Percentiles rank a stretch among this genome's conserved stretches.
These are phyloP conservation scores for Halophytophthora batemanensis DNA, from an alignment of 352 stramenopile genomes.

Conservation along the genomic window DNA sequence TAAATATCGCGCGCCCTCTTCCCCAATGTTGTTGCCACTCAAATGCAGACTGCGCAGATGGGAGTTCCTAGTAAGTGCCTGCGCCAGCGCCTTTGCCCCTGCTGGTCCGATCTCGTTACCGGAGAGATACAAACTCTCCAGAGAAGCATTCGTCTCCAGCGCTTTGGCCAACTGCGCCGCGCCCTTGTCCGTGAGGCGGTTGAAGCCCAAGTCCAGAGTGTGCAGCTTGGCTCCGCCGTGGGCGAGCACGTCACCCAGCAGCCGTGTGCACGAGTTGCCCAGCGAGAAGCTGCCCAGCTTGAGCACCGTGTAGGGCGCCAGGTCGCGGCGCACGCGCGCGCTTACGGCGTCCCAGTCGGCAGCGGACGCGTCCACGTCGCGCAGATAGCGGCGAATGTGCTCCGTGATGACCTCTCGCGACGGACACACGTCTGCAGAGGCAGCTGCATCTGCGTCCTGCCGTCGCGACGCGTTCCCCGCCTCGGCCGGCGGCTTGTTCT, in stretches of 20 bases:
- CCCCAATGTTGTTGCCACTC: constrained; percentile 82
- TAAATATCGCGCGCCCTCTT: constrained; percentile 56
- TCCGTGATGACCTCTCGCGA: constrained; percentile 64
- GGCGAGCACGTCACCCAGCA: constrained; percentile 56
- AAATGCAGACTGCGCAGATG: constrained; percentile 67
- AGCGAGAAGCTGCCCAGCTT: constrained; percentile 82
- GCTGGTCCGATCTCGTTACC: constrained; percentile 76
- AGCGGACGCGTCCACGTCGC: constrained; percentile 29
- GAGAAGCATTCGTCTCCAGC: constrained; percentile 55
- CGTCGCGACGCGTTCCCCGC: constrained; percentile 1
- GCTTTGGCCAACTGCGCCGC: constrained; percentile 51
- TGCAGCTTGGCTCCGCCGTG: constrained; percentile 34
- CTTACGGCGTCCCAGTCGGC: constrained; percentile 34
- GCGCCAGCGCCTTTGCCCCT: constrained; percentile 43
- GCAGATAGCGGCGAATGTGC: constrained; percentile 53
- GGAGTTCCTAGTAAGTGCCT: constrained; percentile 51
- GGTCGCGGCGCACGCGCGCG: constrained; percentile 48
- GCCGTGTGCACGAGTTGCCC: constrained; percentile 53
- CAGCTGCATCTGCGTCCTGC: constrained; percentile 5
- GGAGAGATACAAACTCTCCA: constrained; percentile 75
- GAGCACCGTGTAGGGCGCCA: constrained; percentile 58
- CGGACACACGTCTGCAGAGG: constrained; percentile 27
- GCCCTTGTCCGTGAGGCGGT: constrained; percentile 72
- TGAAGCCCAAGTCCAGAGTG: constrained; percentile 78
- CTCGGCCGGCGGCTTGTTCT: constrained; percentile 27